Base-by-base conservation (phyloP, 805 yeast genomes). In the Wickerhamomyces strasburgensis region DNA sequence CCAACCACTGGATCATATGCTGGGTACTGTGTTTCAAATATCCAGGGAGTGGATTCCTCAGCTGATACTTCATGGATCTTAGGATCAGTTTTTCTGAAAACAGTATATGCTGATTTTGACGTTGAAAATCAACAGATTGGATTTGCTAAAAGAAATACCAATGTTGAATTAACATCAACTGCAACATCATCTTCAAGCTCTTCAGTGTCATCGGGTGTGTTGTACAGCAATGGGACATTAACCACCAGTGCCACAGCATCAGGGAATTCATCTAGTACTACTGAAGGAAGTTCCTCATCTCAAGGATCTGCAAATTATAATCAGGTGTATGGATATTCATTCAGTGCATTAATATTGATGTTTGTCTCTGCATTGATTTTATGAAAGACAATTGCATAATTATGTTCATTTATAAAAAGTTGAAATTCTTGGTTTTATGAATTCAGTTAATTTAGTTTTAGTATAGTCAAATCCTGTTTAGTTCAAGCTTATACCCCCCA, bases 11-110 rank as follows among this genome's bases (percentile, higher is more conserved):
- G 68, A 0, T 54, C 45, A 0, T 64, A 71, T 39, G 24, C 45
- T 14, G 79, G 81, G 0, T 67, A 71, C 50, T 80, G 87, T 62
- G 77, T 79, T 10, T 73, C 83, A 6, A 78, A 77, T 48, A 67
- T 79, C 39, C 84, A 77, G 58, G 85, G 84, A 8, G 50, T 70
- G n/a, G 60, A 61, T 19, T 56, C 65, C 9, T 52, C 54, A 24
- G 49, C 55, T 13, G 57, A 63, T 35, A 61, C 61, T 14, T 54
- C 68, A 1, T 80, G 86, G 86, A 70, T 80, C 36, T 57, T 80
- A 27, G 87, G 87, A 5, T 79, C 75, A n/a, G 64, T 75, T 3
- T 79, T 80, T 49, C 55, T 80, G 46, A 69, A 70, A 40, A 63
- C 65, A 23, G 76, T 68, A 37, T 79, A 76, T 51, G 67, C 78